These are phyloP conservation scores for Beauveria asiatica DNA, from an alignment of 2,329 filamentous ascomycete species.

Conservation along the genomic window DNA sequence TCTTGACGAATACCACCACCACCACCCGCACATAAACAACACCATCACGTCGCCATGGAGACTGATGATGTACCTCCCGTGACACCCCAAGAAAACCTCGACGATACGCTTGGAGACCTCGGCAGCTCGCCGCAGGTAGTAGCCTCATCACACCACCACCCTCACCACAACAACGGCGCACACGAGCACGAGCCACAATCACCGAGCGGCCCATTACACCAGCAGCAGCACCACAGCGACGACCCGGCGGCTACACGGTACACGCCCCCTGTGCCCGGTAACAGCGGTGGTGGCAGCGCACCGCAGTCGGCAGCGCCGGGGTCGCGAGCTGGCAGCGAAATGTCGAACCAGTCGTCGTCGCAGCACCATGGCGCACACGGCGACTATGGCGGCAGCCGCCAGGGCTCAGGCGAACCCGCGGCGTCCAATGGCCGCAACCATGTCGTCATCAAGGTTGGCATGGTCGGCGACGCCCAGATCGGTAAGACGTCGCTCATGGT, in stretches of 20 bases:
- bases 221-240: constrained; percentile 32
- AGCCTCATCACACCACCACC: constrained; percentile 9
- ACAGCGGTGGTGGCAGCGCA: not conserved
- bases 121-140: constrained; percentile 38
- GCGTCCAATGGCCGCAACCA: constrained; percentile 48
- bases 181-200: constrained; percentile 40
- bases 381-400: constrained; percentile 33
- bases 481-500: constrained; percentile 99
- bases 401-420: constrained; percentile 25
- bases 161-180: constrained; percentile 24
- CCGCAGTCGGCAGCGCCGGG: constrained; percentile 19
- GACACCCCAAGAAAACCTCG: constrained; percentile 29
- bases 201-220: constrained; percentile 35
- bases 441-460: constrained; percentile 98
- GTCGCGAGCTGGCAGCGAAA: constrained; percentile 47
- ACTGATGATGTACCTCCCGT: constrained; percentile 8
- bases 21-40: not conserved
- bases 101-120: constrained; percentile 42
- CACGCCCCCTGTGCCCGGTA: constrained; percentile 26
- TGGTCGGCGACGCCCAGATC: constrained; percentile 98
- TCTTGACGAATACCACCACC: not conserved
- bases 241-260: constrained; percentile 36
- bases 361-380: constrained; percentile 27
- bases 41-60: constrained; percentile 13
- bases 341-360: constrained; percentile 33